Evolutionary conservation across 2,329 filamentous ascomycete species (phyloP), one percentile per base, ranked within the genome.

Genomic region (Dryadomyces quercivorus): DNA sequence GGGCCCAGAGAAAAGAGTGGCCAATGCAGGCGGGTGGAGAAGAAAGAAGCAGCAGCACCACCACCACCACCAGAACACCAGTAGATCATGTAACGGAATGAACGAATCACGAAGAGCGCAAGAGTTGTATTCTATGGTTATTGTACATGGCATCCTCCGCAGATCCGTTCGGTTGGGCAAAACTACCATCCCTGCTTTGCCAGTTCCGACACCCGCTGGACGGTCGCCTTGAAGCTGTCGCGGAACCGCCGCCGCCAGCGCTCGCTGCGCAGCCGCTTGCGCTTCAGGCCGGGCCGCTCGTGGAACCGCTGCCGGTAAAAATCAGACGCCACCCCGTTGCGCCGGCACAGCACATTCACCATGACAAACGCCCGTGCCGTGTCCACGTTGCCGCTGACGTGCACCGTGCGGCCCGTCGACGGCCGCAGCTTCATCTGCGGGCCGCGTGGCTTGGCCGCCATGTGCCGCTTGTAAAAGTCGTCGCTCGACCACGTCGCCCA

Each of bases 141-240:
- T 7, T 38, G 16, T 50, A 26, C n/a, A 21, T 20, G 2, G 2
- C 18, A 13, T 10, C n/a, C 16, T 5, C n/a, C 9, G 5, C 42
- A n/a, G n/a, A 16, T 13, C 21, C 26, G 4, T 6, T 48, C 9
- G 26, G 26, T 8, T 8, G 26, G 4, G 26, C 4, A 31, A 31
- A 94, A 15, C 63, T 70, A 94, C 88, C 89, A 93, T 2, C 88
- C 88, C 70, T 93, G 87, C 65, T 73, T 79, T 61, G 80, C 85
- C 70, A 94, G 73, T 66, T 86, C 78, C 64, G 78, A 72, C 6
- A 89, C 86, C 60, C 86, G 74, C 44, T 63, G 65, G 8, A 88
- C 77, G 12, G 81, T 79, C 5, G 76, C 76, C 66, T 73, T 75
- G 69, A 93, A 91, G 4, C 82, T 84, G 36, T 67, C 66, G 73